Evolutionary conservation across 2,329 filamentous ascomycete species (phyloP).

Genomic region (Aspergillus sp.): DNA sequence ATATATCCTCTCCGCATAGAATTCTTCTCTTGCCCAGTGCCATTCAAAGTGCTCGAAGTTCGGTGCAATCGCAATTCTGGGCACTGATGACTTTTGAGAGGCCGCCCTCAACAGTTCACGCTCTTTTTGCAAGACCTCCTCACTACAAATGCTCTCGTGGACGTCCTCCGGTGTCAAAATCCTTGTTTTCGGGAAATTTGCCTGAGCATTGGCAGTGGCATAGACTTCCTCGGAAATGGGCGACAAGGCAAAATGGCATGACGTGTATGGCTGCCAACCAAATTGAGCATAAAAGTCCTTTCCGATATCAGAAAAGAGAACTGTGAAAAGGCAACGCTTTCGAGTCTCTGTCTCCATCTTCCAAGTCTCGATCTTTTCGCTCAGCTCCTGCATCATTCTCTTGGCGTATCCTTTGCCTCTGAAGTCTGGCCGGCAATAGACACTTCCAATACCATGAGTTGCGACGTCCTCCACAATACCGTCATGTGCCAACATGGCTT

Average conservation of each 20-base stretch:
- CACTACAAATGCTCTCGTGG: conserved; percentile 52
- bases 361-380: conserved; percentile 55
- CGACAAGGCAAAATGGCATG: conserved; percentile 69
- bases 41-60: conserved; percentile 69
- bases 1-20: conserved; percentile 67
- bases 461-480: conserved; percentile 58
- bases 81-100: conserved; percentile 43
- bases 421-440: conserved; percentile 70
- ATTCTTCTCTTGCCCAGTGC: conserved; percentile 81
- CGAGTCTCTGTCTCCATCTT: conserved; percentile 48
- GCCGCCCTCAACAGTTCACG: conserved; percentile 61
- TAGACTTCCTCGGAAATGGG: conserved; percentile 36
- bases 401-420: conserved; percentile 75
- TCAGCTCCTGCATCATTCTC: conserved; percentile 71
- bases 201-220: conserved; percentile 23
- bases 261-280: conserved; percentile 76
- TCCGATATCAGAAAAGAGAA: conserved; percentile 85
- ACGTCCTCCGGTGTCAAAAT: conserved; percentile 39
- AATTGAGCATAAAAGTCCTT: conserved; percentile 75
- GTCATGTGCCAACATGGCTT: conserved; percentile 48
- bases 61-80: conserved; percentile 67
- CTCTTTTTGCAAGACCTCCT: conserved; percentile 67
- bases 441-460: conserved; percentile 75
- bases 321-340: conserved; percentile 63
- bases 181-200: conserved; percentile 32